phyloP scores from a whole-genome alignment of 148 eudicot genomes.

The Talinum fruticosum region DNA sequence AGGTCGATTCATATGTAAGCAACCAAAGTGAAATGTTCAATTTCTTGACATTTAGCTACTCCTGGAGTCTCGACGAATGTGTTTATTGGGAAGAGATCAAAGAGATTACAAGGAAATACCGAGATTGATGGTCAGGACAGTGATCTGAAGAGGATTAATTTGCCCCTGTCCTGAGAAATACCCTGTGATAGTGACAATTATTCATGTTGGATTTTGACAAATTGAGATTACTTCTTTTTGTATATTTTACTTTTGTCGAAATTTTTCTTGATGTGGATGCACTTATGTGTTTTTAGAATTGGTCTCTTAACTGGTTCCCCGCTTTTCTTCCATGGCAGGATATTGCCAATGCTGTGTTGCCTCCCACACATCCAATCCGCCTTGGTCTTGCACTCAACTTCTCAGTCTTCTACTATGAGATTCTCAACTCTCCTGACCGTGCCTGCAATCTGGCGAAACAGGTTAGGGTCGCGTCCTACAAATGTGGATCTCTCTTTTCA shows the following conservation, averaged over 20 bases:
- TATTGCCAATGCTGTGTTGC: slow-evolving; percentile 52
- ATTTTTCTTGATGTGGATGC: not conserved
- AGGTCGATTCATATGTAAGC: not conserved
- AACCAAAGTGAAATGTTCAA: not conserved
- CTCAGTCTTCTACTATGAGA: slow-evolving; percentile 61
- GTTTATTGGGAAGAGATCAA: not conserved
- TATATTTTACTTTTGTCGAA: not conserved
- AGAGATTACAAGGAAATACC: not conserved
- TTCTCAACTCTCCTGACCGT: slow-evolving; percentile 52
- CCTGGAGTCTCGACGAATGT: not conserved
- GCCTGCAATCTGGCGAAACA: slow-evolving; percentile 55
- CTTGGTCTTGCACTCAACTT: slow-evolving; percentile 60
- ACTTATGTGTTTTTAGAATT: not conserved
- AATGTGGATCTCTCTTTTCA: not conserved
- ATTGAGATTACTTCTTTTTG: not conserved
- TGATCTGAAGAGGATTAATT: not conserved
- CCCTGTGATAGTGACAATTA: not conserved
- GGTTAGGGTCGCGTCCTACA: slow-evolving; percentile 19
- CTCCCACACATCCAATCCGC: slow-evolving; percentile 55
- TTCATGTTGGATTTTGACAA: not conserved
- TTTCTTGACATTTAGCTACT: not conserved
- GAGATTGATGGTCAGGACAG: not conserved
- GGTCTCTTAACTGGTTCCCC: not conserved
- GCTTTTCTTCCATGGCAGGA: slow-evolving; percentile 28
- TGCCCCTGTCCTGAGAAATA: not conserved